These are phyloP conservation scores for Cucurbita pepo DNA, from an alignment of 306 rosid genomes.

Conservation along the genomic window DNA sequence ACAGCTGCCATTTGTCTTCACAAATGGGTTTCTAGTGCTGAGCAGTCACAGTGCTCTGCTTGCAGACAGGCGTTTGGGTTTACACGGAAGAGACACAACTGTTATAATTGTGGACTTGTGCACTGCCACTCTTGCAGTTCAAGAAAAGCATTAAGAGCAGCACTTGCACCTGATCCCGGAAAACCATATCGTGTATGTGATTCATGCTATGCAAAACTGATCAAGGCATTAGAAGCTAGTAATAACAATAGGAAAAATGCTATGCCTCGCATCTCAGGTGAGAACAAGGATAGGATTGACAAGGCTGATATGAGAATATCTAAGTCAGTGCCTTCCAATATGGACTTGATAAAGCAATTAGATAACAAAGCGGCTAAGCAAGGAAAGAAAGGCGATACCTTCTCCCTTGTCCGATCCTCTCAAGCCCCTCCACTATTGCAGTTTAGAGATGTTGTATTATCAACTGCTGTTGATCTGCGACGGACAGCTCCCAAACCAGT, in stretches of 20 bases:
- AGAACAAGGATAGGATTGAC: conserved; percentile 88
- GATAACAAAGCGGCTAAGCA: conserved; percentile 93
- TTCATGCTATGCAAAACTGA: conserved; percentile 70
- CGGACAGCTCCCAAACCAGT: conserved; percentile 62
- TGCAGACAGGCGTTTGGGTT: conserved; percentile 98
- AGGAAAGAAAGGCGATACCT: conserved; percentile 79
- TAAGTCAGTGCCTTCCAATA: conserved; percentile 62
- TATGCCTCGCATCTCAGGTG: conserved; percentile 82
- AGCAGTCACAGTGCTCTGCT: conserved; percentile 93
- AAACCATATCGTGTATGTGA: conserved; percentile 93
- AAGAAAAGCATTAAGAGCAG: conserved; percentile 79
- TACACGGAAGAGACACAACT: conserved; percentile 92
- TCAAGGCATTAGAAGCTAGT: conserved; percentile 62
- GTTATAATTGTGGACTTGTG: conserved; percentile 97
- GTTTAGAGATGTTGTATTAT: conserved; percentile 72
- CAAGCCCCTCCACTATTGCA: conserved; percentile 76
- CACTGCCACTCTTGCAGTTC: conserved; percentile 99
- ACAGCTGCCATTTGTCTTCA: conserved; percentile 96
- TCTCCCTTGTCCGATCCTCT: conserved; percentile 58
- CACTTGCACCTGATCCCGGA: conserved; percentile 71
- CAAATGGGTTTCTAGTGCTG: conserved; percentile 91
- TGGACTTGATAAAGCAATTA: conserved; percentile 91
- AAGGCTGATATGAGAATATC: conserved; percentile 63
- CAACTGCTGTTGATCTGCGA: conserved; percentile 61
- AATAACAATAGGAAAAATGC: conserved; percentile 40